Percentiles rank a stretch among this genome's conserved stretches.
Evolutionary conservation across 305 asterid genomes (phyloP).

Genomic region (Solanum aculeatissimum): DNA sequence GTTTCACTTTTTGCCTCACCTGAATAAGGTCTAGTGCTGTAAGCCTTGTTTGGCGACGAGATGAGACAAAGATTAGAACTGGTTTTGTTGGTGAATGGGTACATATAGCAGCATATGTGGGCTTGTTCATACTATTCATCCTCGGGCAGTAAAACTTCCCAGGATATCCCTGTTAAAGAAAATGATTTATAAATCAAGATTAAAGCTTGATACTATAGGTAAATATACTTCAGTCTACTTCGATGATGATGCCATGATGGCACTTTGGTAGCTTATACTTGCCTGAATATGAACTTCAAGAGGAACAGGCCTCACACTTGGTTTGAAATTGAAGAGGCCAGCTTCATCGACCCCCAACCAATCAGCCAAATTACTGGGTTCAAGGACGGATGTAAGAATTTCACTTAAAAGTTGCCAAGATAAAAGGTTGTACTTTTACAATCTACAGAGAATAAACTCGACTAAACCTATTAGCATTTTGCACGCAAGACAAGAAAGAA

Average conservation of each 20-base stretch:
- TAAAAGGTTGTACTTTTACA: not conserved
- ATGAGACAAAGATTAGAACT: constrained; percentile 93
- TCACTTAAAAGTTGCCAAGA: not conserved
- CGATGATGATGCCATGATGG: not conserved
- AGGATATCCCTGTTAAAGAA: constrained; percentile 78
- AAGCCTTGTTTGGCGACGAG: constrained; percentile 99
- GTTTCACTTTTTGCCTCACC: constrained; percentile 30
- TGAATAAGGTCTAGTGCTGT: constrained; percentile 97
- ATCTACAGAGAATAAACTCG: not conserved
- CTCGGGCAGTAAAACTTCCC: constrained; percentile 99
- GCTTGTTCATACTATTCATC: constrained; percentile 99
- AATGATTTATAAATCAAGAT: not conserved
- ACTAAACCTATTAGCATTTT: not conserved
- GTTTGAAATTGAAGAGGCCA: constrained; percentile 97
- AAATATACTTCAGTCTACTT: not conserved
- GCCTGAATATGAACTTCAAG: constrained; percentile 99
- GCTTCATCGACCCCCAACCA: constrained; percentile 96
- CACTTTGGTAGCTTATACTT: constrained; percentile 16
- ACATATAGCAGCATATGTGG: constrained; percentile 96
- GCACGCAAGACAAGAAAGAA: not conserved
- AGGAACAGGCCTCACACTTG: constrained; percentile 99
- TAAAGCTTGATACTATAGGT: not conserved
- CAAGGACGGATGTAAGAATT: constrained; percentile 1
- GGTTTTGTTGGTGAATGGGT: constrained; percentile 98
- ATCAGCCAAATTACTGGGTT: constrained; percentile 84